Evolutionary conservation across 2,329 filamentous ascomycete species (phyloP), one percentile per base, ranked within the genome.

Genomic region (Colletotrichum coccodes): DNA sequence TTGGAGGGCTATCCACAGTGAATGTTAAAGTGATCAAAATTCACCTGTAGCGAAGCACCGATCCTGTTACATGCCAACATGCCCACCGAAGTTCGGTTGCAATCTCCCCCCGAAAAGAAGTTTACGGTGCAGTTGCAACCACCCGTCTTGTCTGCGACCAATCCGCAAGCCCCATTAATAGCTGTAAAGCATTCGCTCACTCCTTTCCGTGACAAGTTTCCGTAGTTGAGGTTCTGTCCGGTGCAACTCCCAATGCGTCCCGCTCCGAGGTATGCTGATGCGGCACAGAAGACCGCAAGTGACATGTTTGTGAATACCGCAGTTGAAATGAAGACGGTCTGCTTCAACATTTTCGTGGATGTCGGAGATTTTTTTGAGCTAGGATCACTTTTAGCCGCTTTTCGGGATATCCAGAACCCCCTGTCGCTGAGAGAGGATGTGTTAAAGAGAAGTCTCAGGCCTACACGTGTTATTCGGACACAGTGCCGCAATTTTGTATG

Each of bases 1-100:
- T 3, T 23, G 14, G 11, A 21, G 7, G 18, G 14, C 11, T 30
- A 32, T 14, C 32, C 26, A 30, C 49, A 52, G 4, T 49, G 40
- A 14, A 69, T 66, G n/a, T 69, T 50, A 18, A 66, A 69, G 36
- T 69, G 66, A 6, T 69, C 61, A 36, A 66, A 69, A 40, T 69
- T 56, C n/a, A 69, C 56, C 54, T 66, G 61, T 16, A 26, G 36
- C n/a, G 56, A 52, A 2, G 54, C 56, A 7, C 66, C 61, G 1
- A 60, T 57, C 7, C 46, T 36, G 14, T 50, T 58, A 16, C 66
- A 69, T 12, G 42, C 42, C 32, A 69, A 30, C 14, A 32, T 40
- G 21, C 61, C 66, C 6, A 60, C 56, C 34, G 56, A 49, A 16
- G 66, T 66, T 2, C 56, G 21, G 6, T 65, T 66, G 28, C 66